Evolutionary conservation across 129 eudicot species (phyloP).

Genomic region (Pulicaria dysenterica): DNA sequence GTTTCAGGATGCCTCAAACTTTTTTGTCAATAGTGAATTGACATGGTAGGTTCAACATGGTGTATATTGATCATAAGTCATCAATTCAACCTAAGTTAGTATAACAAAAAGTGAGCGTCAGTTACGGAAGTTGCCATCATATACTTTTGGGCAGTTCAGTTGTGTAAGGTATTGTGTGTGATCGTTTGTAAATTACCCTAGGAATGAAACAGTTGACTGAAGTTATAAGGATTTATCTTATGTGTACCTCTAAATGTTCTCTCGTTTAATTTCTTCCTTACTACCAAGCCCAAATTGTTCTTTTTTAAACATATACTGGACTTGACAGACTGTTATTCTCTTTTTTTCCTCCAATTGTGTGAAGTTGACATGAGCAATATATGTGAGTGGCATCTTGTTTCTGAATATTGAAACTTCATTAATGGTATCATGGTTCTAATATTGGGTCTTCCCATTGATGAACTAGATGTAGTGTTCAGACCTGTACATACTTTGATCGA

Average conservation of each 20-base stretch:
- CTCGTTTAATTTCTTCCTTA: neutral
- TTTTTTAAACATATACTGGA: neutral
- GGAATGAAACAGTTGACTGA: neutral
- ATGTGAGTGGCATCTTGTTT: neutral
- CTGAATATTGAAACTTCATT: neutral
- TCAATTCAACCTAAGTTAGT: neutral
- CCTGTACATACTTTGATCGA: neutral
- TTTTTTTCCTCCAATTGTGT: neutral
- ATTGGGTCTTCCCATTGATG: neutral
- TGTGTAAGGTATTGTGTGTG: neutral
- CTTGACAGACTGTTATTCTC: neutral
- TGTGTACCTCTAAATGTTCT: neutral
- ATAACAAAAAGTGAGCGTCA: neutral
- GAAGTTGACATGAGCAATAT: neutral
- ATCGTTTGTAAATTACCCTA: neutral
- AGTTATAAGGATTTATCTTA: neutral
- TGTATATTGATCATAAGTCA: constrained; percentile 3
- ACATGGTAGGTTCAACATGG: neutral
- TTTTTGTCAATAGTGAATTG: neutral
- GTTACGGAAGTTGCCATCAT: neutral
- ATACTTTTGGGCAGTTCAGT: neutral
- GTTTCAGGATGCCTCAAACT: neutral
- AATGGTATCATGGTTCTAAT: neutral
- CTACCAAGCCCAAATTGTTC: neutral
- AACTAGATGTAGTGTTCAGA: neutral